These are phyloP conservation scores for Sporothrix protearum DNA, from an alignment of 2,329 filamentous ascomycete species.

Conservation along the genomic window DNA sequence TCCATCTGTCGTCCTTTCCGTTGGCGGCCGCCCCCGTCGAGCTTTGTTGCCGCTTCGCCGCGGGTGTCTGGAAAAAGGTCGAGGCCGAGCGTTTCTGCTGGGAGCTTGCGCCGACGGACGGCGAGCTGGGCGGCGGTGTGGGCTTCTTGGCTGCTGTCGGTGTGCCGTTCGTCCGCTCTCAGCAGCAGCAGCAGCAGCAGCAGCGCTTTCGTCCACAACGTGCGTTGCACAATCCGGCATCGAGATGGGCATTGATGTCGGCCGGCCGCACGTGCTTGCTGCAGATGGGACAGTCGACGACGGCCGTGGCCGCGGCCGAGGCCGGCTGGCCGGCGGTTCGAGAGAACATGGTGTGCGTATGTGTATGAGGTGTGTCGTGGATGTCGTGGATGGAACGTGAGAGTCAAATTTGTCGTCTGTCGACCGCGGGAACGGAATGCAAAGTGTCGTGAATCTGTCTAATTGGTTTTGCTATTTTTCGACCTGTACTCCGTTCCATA, in stretches of 20 bases:
- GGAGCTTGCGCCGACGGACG: conserved; percentile 34
- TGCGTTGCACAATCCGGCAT: conserved; percentile 71
- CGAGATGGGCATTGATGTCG: conserved; percentile 87
- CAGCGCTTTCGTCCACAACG: conserved; percentile 61
- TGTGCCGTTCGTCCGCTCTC: not conserved
- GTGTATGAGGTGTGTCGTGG: not conserved
- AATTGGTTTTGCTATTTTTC: not conserved
- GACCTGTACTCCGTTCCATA: not conserved
- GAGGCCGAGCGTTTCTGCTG: conserved; percentile 53
- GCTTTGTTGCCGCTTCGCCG: conserved; percentile 49
- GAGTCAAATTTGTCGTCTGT: no score
- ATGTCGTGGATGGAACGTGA: not conserved
- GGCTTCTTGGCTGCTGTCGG: conserved; percentile 31
- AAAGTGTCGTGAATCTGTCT: not conserved
- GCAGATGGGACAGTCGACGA: conserved; percentile 80
- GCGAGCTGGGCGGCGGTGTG: conserved; percentile 36
- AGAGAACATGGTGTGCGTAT: conserved; percentile 17
- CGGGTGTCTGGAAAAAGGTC: conserved; percentile 60
- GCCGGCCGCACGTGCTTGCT: conserved; percentile 64
- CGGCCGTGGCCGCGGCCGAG: conserved; percentile 34
- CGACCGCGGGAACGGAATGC: not conserved
- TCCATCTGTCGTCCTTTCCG: conserved; percentile 31
- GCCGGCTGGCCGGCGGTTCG: not conserved
- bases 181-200: no score
- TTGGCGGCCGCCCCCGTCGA: not conserved